phyloP scores from a whole-genome alignment of 306 rosid species.

The Gynostemma pentaphyllum region DNA sequence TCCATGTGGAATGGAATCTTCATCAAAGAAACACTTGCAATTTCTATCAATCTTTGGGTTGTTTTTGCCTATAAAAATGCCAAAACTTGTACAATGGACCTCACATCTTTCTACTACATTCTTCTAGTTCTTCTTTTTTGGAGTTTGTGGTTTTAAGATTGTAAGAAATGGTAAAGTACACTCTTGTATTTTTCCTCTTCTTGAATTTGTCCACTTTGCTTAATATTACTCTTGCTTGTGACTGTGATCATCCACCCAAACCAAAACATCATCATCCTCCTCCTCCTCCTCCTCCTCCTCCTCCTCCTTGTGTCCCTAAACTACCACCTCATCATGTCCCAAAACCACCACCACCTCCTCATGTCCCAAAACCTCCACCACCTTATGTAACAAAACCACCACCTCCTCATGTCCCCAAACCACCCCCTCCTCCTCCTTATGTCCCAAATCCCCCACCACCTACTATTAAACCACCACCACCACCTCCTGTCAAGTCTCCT shows the following conservation, averaged over 20 bases:
- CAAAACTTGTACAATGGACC: not conserved
- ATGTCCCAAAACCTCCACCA: slow-evolving; percentile 23
- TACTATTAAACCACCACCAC: not conserved
- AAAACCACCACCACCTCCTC: slow-evolving; percentile 13
- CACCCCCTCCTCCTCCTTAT: slow-evolving; percentile 23
- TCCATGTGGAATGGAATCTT: too few relatives aligned
- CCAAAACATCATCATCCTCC: slow-evolving; percentile 17
- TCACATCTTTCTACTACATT: not conserved
- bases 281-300: slow-evolving; percentile 13
- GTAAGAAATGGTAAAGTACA: not conserved
- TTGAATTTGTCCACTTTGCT: slow-evolving; percentile 39
- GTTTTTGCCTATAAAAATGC: not conserved
- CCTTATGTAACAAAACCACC: slow-evolving; percentile 19
- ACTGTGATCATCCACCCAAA: slow-evolving; percentile 37
- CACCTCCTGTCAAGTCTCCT: too few relatives aligned
- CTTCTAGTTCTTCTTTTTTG: too few relatives aligned
- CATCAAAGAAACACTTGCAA: too few relatives aligned
- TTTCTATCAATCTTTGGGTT: too few relatives aligned
- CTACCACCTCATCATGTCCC: slow-evolving; percentile 15
- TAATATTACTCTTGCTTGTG: slow-evolving; percentile 49
- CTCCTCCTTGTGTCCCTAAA: slow-evolving; percentile 21
- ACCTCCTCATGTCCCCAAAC: slow-evolving; percentile 12
- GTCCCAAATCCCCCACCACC: slow-evolving; percentile 19
- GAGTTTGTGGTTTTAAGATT: too few relatives aligned
- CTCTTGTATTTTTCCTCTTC: slow-evolving; percentile 28